Evolutionary conservation across 2,329 filamentous ascomycete genomes (phyloP).

Genomic region (Venturia pyrina): DNA sequence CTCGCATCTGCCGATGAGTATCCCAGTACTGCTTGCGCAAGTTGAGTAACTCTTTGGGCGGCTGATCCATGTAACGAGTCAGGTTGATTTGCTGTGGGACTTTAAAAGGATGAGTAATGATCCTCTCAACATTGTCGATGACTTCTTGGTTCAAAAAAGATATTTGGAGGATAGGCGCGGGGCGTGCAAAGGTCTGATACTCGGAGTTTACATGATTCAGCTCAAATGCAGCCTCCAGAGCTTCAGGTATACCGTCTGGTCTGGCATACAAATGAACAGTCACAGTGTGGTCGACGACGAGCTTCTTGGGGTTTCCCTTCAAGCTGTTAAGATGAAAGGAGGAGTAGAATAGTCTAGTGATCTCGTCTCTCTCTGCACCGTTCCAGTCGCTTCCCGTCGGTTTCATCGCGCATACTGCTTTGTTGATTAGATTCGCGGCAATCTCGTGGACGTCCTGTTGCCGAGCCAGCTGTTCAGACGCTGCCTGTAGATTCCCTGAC

Average conservation of each 20-base stretch:
- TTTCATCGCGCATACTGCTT: slow-evolving; percentile 79
- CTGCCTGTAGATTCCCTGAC: slow-evolving; percentile 22
- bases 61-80: slow-evolving; percentile 65
- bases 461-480: slow-evolving; percentile 44
- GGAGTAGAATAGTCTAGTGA: slow-evolving; percentile 39
- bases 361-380: slow-evolving; percentile 69
- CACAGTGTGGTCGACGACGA: slow-evolving; percentile 42
- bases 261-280: slow-evolving; percentile 49
- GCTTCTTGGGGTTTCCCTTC: neutral
- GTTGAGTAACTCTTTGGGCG: slow-evolving; percentile 41
- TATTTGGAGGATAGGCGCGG: slow-evolving; percentile 80
- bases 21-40: slow-evolving; percentile 64
- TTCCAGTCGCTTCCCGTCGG: slow-evolving; percentile 54
- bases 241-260: slow-evolving; percentile 64
- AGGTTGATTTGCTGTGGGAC: slow-evolving; percentile 77
- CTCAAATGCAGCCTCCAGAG: slow-evolving; percentile 56
- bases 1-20: slow-evolving; percentile 48
- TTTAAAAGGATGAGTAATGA: slow-evolving; percentile 51
- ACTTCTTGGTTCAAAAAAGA: slow-evolving; percentile 61
- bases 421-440: slow-evolving; percentile 82
- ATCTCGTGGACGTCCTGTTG: slow-evolving; percentile 97
- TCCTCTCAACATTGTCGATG: slow-evolving; percentile 27
- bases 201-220: neutral
- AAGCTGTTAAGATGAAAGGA: neutral
- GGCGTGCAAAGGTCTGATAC: slow-evolving; percentile 36